Evolutionary conservation across 1,284 basidiomycete genomes (phyloP).

Genomic region (Schizophyllum amplum): DNA sequence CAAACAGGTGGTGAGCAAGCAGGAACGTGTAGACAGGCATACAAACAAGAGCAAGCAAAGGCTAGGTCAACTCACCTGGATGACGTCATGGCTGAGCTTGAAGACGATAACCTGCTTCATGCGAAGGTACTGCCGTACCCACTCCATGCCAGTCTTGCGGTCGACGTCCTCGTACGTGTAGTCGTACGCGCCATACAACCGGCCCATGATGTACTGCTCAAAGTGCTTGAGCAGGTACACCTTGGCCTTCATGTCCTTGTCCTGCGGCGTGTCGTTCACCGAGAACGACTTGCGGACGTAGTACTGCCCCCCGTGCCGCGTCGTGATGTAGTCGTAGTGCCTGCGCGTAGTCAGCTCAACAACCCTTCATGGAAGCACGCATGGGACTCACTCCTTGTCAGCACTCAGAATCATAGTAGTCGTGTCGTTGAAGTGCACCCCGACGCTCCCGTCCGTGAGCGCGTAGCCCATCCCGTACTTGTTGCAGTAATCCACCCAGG

Average conservation of each 20-base stretch:
- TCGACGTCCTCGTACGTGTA: conserved; percentile 72
- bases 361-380: conserved; percentile 23
- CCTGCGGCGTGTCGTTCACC: conserved; percentile 47
- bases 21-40: no score
- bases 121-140: conserved; percentile 91
- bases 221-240: conserved; percentile 90
- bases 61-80: conserved; percentile 57
- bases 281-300: conserved; percentile 65
- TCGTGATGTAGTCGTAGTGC: conserved; percentile 79
- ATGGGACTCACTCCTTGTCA: conserved; percentile 54
- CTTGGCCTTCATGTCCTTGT: conserved; percentile 74
- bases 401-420: conserved; percentile 81
- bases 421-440: conserved; percentile 95
- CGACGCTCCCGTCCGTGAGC: conserved; percentile 89
- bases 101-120: conserved; percentile 98
- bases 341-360: conserved; percentile 29
- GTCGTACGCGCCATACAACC: conserved; percentile 72
- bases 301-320: conserved; percentile 51
- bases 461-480: conserved; percentile 99
- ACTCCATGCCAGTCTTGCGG: conserved; percentile 79
- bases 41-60: background rate
- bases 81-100: conserved; percentile 86
- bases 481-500: conserved; percentile 97
- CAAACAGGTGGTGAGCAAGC: no score
- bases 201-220: conserved; percentile 86